Conservation (phyloP, 2,329 filamentous ascomycete species). For the Hyphodiscus sp. region DNA sequence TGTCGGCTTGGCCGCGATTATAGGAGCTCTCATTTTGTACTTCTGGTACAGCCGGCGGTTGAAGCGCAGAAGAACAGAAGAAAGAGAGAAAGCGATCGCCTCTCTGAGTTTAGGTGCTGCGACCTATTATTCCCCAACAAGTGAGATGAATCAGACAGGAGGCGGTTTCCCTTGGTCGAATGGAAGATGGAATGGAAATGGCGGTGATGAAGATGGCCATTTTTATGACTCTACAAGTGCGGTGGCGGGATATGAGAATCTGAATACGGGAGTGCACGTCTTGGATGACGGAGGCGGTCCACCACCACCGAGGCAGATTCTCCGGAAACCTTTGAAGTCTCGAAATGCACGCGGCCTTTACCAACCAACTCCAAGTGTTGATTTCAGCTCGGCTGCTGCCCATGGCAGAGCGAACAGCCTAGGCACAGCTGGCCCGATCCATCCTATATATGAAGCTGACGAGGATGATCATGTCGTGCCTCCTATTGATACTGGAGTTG, state of each 20-base stretch:
- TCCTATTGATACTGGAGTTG: slow-evolving; percentile 12
- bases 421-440: slow-evolving; percentile 46
- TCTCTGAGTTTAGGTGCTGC: slow-evolving; percentile 38
- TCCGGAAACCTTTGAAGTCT: slow-evolving; percentile 33
- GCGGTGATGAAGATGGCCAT: slow-evolving; percentile 8
- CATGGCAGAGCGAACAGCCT: slow-evolving; percentile 40
- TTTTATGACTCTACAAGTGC: slow-evolving; percentile 24
- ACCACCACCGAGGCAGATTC: slow-evolving; percentile 21
- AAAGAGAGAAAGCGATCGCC: slow-evolving; percentile 48
- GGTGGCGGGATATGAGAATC: slow-evolving; percentile 22
- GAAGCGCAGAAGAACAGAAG: slow-evolving; percentile 30
- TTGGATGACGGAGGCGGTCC: slow-evolving; percentile 13
- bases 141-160: slow-evolving; percentile 17
- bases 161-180: slow-evolving; percentile 22
- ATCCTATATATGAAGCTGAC: slow-evolving; percentile 59
- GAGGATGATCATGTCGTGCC: slow-evolving; percentile 32
- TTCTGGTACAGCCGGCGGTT: slow-evolving; percentile 46
- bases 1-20: slow-evolving; percentile 49
- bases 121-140: slow-evolving; percentile 14
- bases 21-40: slow-evolving; percentile 40
- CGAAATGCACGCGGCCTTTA: slow-evolving; percentile 31
- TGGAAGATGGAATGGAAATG: slow-evolving; percentile 18
- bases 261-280: slow-evolving; percentile 17
- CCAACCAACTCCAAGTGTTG: slow-evolving; percentile 37
- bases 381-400: slow-evolving; percentile 21